phyloP scores from a whole-genome alignment of 2,329 filamentous ascomycete genomes.

The Chaetomium strumarium region DNA sequence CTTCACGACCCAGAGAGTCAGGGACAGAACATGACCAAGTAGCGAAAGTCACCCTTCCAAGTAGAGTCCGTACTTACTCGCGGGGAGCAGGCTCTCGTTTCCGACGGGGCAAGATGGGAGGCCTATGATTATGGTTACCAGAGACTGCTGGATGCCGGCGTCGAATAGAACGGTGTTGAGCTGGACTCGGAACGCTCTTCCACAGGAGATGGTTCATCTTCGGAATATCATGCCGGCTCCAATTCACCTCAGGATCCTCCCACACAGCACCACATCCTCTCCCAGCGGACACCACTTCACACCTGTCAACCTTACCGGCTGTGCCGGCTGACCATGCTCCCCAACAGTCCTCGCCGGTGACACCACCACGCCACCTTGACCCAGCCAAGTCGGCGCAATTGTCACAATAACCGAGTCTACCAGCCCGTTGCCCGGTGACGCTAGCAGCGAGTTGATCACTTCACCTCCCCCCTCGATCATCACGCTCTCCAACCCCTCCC shows the following conservation, averaged over 20 bases:
- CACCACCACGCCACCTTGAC: constrained; percentile 72
- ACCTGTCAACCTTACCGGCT: constrained; percentile 59
- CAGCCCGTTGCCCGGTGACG: constrained; percentile 51
- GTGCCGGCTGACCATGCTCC: constrained; percentile 44
- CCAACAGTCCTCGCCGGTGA: constrained; percentile 57
- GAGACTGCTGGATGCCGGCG: constrained; percentile 38
- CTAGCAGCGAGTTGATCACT: constrained; percentile 78
- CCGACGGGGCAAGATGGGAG: constrained; percentile 28
- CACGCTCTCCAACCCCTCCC: constrained; percentile 63
- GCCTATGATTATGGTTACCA: constrained; percentile 38
- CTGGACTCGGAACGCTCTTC: constrained; percentile 38
- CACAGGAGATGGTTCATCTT: background rate
- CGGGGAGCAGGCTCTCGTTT: constrained; percentile 4
- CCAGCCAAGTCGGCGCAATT: constrained; percentile 86
- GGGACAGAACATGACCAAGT: background rate
- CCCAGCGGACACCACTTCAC: constrained; percentile 74
- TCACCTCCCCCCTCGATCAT: constrained; percentile 88
- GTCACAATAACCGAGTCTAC: constrained; percentile 76
- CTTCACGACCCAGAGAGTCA: constrained; percentile 16
- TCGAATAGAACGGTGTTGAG: constrained; percentile 50
- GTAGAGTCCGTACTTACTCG: background rate
- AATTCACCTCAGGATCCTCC: constrained; percentile 34
- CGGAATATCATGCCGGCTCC: background rate
- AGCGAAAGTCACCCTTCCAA: too few species aligned
- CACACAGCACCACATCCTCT: constrained; percentile 78